A percentile compares a stretch with the other conserved stretches of the same genome.
Conservation (phyloP, 305 asterid genomes). For the Rubia balearica region DNA sequence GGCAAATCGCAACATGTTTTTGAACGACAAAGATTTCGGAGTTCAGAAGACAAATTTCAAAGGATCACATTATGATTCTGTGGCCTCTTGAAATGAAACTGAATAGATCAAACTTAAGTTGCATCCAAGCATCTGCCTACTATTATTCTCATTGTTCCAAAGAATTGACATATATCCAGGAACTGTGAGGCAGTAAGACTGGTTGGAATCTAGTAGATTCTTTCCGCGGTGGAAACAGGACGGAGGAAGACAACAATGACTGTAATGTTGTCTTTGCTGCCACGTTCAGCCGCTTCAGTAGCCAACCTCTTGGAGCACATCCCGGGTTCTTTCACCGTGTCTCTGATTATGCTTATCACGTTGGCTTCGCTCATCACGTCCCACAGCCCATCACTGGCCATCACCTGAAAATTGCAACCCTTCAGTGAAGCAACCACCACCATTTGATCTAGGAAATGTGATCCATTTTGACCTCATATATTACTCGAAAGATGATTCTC, state of each 20-base stretch:
- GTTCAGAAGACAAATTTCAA: background rate
- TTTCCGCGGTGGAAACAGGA: slow-evolving; percentile 84
- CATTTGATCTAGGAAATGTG: background rate
- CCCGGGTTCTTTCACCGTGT: slow-evolving; percentile 86
- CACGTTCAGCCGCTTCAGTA: slow-evolving; percentile 77
- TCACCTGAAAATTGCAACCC: slow-evolving; percentile 41
- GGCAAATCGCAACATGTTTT: no score
- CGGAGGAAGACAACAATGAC: slow-evolving; percentile 76
- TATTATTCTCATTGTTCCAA: background rate
- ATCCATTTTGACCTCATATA: slow-evolving; percentile 3
- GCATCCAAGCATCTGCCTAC: background rate
- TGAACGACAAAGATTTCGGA: background rate
- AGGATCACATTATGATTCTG: background rate
- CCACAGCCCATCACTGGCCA: slow-evolving; percentile 95
- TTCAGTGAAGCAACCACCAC: background rate
- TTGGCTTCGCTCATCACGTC: slow-evolving; percentile 66
- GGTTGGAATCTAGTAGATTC: slow-evolving; percentile 55
- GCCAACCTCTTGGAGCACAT: slow-evolving; percentile 93
- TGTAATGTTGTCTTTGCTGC: slow-evolving; percentile 84
- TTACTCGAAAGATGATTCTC: background rate
- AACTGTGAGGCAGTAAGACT: background rate
- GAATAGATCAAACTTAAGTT: background rate
- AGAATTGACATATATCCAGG: background rate
- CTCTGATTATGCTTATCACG: slow-evolving; percentile 61
- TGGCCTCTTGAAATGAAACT: background rate